These are phyloP conservation scores for Cyberlindnera bimundalis DNA, from an alignment of 805 yeast species.

Conservation along the genomic window DNA sequence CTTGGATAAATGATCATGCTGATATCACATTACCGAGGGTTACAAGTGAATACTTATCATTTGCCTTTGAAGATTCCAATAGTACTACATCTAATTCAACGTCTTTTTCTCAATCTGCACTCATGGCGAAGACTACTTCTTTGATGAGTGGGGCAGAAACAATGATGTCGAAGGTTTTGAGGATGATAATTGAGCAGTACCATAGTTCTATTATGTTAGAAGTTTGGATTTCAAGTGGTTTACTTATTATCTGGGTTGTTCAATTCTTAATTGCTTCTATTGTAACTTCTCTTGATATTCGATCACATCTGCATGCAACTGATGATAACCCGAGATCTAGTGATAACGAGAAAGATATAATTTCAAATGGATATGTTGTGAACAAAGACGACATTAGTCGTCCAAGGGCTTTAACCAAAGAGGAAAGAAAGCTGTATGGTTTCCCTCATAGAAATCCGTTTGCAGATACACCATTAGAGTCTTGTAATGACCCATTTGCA, in stretches of 20 bases:
- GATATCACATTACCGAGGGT: conserved; percentile 55
- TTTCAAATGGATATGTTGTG: too few species aligned
- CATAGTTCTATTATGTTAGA: conserved; percentile 40
- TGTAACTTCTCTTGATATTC: background rate
- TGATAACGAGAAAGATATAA: too few species aligned
- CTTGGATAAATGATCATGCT: conserved; percentile 72
- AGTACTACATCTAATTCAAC: background rate
- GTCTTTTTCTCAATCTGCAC: background rate
- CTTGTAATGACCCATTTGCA: too few species aligned
- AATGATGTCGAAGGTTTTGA: conserved; percentile 26
- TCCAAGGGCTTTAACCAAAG: conserved; percentile 20
- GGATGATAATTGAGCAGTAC: conserved; percentile 32
- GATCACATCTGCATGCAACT: background rate
- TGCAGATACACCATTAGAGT: conserved; percentile 2
- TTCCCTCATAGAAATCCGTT: conserved; percentile 21
- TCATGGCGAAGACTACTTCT: conserved; percentile 6
- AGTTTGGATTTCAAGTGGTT: conserved; percentile 40
- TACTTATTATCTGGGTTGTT: conserved; percentile 47
- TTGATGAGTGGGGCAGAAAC: conserved; percentile 23
- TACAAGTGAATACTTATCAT: conserved; percentile 31
- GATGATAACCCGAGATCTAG: too few species aligned
- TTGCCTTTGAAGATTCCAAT: conserved; percentile 15
- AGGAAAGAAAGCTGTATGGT: conserved; percentile 19
- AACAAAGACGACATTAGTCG: conserved; percentile 12
- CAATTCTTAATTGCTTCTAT: conserved; percentile 40